These are phyloP conservation scores for Ormosia semicastrata DNA, from an alignment of 306 rosid species.

Conservation along the genomic window DNA sequence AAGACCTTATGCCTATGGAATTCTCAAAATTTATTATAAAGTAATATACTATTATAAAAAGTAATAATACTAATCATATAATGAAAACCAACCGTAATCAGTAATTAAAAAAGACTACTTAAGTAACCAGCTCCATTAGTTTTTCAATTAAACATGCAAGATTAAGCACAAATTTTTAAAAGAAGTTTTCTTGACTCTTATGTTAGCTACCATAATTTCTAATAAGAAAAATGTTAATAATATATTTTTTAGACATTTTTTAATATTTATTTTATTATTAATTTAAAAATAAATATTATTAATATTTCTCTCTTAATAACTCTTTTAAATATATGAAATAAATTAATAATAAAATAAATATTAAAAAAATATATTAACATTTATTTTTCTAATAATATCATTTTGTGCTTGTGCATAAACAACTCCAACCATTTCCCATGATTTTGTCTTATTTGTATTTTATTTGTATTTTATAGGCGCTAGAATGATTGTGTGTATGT, in stretches of 20 bases:
- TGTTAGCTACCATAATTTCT: neutral
- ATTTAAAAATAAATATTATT: no score
- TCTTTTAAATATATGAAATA: neutral
- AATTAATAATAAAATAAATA: no score
- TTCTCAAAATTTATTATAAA: neutral
- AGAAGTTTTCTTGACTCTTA: neutral
- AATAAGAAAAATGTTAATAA: no score
- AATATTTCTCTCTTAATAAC: no score
- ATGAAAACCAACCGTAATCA: neutral
- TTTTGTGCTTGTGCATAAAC: neutral
- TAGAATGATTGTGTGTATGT: neutral
- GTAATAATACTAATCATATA: neutral
- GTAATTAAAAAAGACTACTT: conserved; percentile 18
- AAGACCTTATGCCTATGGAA: neutral
- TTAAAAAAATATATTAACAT: no score
- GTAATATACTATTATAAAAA: neutral
- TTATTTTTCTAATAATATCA: neutral
- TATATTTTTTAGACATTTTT: no score
- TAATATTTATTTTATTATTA: no score
- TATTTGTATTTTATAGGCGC: neutral
- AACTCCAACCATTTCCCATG: neutral
- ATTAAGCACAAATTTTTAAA: neutral
- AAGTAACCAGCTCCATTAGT: neutral
- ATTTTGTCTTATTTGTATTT: conserved; percentile 20
- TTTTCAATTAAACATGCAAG: neutral